Evolutionary conservation across 768 basidiomycete species (phyloP), one percentile per base, ranked within the genome.

Genomic region (Saitozyma podzolica): DNA sequence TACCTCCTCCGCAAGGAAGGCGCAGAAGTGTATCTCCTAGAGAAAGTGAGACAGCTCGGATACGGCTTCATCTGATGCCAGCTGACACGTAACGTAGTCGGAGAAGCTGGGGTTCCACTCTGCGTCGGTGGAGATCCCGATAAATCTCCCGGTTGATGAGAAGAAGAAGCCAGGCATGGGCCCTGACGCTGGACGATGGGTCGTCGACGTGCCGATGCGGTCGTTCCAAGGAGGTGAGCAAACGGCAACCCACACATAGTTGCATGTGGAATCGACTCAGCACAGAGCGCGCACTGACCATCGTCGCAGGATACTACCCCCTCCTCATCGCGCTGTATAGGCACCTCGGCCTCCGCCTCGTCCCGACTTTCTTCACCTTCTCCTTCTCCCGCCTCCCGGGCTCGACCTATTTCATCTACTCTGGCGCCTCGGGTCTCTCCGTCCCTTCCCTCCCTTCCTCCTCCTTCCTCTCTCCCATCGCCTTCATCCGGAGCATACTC

Each of bases 181-280:
- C 40, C 43, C 20, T 10, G 8, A 2, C 47, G 37, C 55, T 39
- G 40, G 17, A 14, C 56, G 54, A 59, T 85, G 85, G 68, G 61
- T 74, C n/a, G 82, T 90, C 3, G 89, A 91, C 72, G 89, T 90
- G 0, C 89, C 89, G 0, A 91, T 91, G 89, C 80, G 89, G 47
- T 86, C 86, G 0, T 90, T 91, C 72, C 89, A 91, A 82, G 87
- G 86, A 80, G 88, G 88, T 87, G 58, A 55, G 17, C 5, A 7
- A 42, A 9, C 53, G 48, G 62, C 41, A 19, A 53, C 13, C 47
- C 56, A 1, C 9, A 20, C 60, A 57, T 62, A 19, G n/a, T 20
- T 14, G 56, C 19, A 47, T 1, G 37, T 39, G n/a, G 13, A 54
- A 8, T 16, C 1, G n/a, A 19, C 1, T 29, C 2, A 29, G 29